These are phyloP conservation scores for Naganishia randhawae DNA, from an alignment of 768 basidiomycete genomes.

Conservation along the genomic window DNA sequence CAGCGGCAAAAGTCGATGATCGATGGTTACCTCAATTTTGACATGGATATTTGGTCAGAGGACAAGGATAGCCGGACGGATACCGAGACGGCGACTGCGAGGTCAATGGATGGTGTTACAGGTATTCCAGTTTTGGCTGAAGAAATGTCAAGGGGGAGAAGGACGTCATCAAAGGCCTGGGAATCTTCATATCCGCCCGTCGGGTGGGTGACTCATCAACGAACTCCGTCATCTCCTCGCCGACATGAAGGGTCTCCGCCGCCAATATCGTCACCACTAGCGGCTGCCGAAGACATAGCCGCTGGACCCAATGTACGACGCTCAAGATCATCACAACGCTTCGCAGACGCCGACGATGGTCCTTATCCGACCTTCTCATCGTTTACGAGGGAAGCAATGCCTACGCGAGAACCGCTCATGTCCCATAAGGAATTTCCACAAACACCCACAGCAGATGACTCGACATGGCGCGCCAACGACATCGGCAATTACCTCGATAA, in stretches of 20 bases:
- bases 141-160: neutral
- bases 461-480: neutral
- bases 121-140: neutral
- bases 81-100: neutral
- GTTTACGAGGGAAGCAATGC: neutral
- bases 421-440: neutral
- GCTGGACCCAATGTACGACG: neutral
- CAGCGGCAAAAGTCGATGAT: conserved; percentile 47
- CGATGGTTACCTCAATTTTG: conserved; percentile 44
- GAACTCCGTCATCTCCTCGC: neutral
- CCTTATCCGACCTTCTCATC: conserved; percentile 16
- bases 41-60: conserved; percentile 44
- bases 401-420: conserved; percentile 7
- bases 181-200: conserved; percentile 22
- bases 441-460: neutral
- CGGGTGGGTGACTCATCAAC: conserved; percentile 20
- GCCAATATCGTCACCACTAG: neutral
- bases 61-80: conserved; percentile 10
- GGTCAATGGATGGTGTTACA: neutral
- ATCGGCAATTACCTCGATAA: neutral
- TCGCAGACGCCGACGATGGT: conserved; percentile 12
- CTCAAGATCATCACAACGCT: conserved; percentile 10
- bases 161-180: conserved; percentile 22
- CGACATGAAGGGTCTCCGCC: neutral
- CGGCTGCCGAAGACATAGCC: neutral